A percentile compares a stretch with the other conserved stretches of the same genome.
These are phyloP conservation scores for Mycosphaerella sp. DNA, from an alignment of 2,329 filamentous ascomycete genomes.

Conservation along the genomic window DNA sequence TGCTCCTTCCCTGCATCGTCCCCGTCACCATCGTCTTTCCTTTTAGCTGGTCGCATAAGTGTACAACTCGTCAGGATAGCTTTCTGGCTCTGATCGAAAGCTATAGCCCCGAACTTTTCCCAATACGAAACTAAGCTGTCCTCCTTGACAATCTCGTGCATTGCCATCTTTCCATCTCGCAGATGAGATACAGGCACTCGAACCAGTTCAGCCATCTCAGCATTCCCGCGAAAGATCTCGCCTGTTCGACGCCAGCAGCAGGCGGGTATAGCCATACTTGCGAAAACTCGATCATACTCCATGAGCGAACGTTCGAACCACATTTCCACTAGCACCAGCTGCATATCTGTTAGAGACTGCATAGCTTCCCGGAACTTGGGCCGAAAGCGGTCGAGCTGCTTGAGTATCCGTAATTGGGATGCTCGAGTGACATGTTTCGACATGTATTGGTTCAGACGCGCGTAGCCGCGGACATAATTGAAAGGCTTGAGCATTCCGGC, in stretches of 20 bases:
- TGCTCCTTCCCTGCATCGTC: constrained; percentile 5
- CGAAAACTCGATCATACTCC: constrained; percentile 98
- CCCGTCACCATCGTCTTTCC: neutral
- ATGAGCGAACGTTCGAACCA: constrained; percentile 96
- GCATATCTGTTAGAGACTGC: constrained; percentile 84
- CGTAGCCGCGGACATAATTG: constrained; percentile 97
- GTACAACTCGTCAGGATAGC: constrained; percentile 91
- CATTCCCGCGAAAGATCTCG: constrained; percentile 95
- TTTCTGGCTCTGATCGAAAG: constrained; percentile 89
- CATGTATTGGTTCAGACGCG: constrained; percentile 82
- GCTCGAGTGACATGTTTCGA: constrained; percentile 75
- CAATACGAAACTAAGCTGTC: constrained; percentile 94
- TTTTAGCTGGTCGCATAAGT: constrained; percentile 66
- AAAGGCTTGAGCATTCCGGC: constrained; percentile 92
- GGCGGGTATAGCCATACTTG: constrained; percentile 96
- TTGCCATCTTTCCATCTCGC: constrained; percentile 85
- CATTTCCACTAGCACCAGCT: constrained; percentile 94
- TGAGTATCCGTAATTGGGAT: constrained; percentile 84
- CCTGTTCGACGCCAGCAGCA: constrained; percentile 96
- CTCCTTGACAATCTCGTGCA: constrained; percentile 94
- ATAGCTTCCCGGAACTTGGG: constrained; percentile 96
- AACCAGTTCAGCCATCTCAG: constrained; percentile 97
- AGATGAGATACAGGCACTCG: constrained; percentile 85
- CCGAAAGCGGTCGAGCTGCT: constrained; percentile 85
- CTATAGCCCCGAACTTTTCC: constrained; percentile 98